Evolutionary conservation across 306 rosid species (phyloP).

Genomic region (Cucurbita argyrosperma): DNA sequence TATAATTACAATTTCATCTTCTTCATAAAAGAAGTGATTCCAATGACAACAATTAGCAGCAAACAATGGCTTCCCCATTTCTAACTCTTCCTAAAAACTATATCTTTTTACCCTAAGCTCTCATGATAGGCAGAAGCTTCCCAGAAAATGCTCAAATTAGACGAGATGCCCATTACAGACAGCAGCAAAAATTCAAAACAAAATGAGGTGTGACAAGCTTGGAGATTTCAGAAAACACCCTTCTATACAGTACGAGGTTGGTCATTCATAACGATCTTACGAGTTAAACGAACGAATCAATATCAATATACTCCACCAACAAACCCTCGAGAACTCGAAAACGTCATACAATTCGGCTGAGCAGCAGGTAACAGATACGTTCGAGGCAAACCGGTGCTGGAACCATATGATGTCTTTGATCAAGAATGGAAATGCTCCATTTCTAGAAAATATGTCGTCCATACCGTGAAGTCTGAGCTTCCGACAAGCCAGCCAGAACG

Average conservation of each 20-base stretch:
- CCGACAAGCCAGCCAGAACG: background rate
- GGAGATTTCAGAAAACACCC: background rate
- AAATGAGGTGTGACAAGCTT: background rate
- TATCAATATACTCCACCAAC: background rate
- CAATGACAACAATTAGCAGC: conserved; percentile 1
- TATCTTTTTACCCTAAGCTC: background rate
- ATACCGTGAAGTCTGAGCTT: background rate
- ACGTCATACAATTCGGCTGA: background rate
- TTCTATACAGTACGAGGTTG: conserved; percentile 1
- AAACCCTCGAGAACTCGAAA: background rate
- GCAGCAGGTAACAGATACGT: background rate
- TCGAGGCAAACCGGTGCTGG: background rate
- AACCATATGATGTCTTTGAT: background rate
- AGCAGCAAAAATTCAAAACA: conserved; percentile 8
- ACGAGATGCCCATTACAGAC: conserved; percentile 9
- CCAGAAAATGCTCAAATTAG: background rate
- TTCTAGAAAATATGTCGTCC: background rate
- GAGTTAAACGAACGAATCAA: conserved; percentile 4
- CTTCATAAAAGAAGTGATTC: background rate
- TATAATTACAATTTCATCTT: conserved; percentile 2
- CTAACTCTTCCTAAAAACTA: background rate
- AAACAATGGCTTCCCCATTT: background rate
- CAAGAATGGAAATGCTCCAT: background rate
- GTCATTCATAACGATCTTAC: conserved; percentile 10
- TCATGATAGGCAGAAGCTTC: conserved; percentile 2